phyloP scores from a whole-genome alignment of 225 moss, liverwort and hornwort species.

The Rhytidiadelphus loreus region DNA sequence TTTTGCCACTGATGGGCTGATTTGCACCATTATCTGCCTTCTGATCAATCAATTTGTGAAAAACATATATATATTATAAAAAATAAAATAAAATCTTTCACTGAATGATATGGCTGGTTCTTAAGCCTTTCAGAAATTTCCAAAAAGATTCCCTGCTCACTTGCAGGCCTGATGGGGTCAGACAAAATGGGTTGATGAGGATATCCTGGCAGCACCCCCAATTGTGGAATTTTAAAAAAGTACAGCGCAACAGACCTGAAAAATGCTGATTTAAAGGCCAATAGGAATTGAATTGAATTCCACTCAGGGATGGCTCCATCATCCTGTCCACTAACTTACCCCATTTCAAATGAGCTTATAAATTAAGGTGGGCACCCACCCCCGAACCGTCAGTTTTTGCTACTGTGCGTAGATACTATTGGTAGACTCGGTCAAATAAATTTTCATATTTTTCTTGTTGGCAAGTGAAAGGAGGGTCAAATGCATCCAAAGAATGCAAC shows the following conservation, averaged over 20 bases:
- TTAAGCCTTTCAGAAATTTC: neutral
- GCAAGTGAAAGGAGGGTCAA: no score
- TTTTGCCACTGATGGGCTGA: neutral
- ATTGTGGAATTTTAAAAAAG: neutral
- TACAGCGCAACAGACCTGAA: neutral
- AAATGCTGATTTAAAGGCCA: neutral
- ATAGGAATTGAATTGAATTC: neutral
- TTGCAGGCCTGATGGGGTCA: neutral
- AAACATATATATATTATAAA: no score
- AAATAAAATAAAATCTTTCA: neutral
- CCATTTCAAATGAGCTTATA: no score
- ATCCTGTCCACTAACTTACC: neutral
- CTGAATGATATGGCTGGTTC: neutral
- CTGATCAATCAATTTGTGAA: neutral
- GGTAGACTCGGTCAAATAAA: no score
- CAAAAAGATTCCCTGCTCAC: neutral
- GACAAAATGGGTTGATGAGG: neutral
- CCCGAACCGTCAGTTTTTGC: no score
- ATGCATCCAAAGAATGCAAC: no score
- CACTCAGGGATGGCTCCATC: neutral
- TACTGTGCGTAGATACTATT: no score
- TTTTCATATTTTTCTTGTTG: no score
- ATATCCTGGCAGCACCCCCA: neutral
- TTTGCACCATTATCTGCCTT: neutral
- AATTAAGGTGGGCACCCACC: no score